phyloP scores from a whole-genome alignment of 768 basidiomycete genomes.

The Clitopilus passeckerianus region DNA sequence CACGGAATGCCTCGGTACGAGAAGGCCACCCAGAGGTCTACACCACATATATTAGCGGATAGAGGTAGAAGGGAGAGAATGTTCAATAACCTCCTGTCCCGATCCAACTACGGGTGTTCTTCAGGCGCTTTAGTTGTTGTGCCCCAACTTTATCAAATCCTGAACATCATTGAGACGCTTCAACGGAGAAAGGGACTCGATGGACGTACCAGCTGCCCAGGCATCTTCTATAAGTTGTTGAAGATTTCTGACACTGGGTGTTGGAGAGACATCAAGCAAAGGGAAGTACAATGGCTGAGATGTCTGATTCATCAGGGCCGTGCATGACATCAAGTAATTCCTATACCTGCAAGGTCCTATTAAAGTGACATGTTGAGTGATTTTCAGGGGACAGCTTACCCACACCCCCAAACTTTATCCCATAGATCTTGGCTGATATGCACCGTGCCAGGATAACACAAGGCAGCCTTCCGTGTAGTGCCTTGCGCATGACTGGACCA shows the following conservation, averaged over 20 bases:
- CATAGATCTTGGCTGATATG: conserved; percentile 54
- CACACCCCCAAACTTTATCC: conserved; percentile 73
- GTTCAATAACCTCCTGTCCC: conserved; percentile 65
- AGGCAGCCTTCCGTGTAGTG: conserved; percentile 45
- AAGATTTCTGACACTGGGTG: conserved; percentile 69
- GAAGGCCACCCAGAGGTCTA: conserved; percentile 79
- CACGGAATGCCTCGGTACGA: conserved; percentile 79
- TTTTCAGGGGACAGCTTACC: conserved; percentile 27
- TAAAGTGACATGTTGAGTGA: not conserved
- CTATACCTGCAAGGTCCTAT: conserved; percentile 51
- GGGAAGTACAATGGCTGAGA: conserved; percentile 58
- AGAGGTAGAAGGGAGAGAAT: not conserved
- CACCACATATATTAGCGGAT: conserved; percentile 1
- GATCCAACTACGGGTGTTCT: conserved; percentile 68
- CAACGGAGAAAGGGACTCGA: not conserved
- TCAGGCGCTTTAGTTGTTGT: conserved; percentile 47
- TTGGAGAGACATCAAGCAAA: conserved; percentile 47
- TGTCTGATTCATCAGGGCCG: conserved; percentile 64
- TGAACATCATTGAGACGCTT: conserved; percentile 7
- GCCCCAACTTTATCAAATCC: conserved; percentile 77
- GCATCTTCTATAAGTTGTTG: conserved; percentile 80
- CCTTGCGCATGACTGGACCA: conserved; percentile 46
- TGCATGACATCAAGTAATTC: conserved; percentile 77
- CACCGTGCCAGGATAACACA: conserved; percentile 61
- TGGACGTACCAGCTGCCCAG: conserved; percentile 57